Evolutionary conservation across 768 basidiomycete genomes (phyloP), one percentile per base, ranked within the genome.

Genomic region (Filobasidium floriforme): DNA sequence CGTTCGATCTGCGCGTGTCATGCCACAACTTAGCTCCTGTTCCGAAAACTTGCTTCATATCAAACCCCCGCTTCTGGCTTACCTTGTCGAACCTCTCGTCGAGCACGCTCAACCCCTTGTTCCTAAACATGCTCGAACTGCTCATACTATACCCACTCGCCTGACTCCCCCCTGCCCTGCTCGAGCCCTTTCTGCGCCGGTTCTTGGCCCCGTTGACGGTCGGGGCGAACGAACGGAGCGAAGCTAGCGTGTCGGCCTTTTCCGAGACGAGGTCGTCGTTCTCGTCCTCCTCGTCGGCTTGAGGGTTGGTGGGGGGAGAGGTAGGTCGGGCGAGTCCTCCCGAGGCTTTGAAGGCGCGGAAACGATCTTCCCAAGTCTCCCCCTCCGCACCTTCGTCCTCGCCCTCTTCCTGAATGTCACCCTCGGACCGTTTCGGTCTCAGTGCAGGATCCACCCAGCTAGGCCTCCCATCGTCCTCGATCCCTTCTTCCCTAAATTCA

Each of bases 131-230:
- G 15, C 91, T 91, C 2, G 91, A 92, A 72, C 90, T 92, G 77
- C 89, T 94, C 92, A 99, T 97, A 75, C 89, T 90, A 82, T 94
- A 94, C 14, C 90, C 92, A 24, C 90, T 91, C 10, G 90, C 92
- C 69, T 91, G 88, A 60, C 89, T 91, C 0, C 86, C 82, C 2
- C 86, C 87, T 71, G n/a, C 54, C 46, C 12, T 49, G 18, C 18
- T 18, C 86, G 52, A 49, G 0, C 62, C 64, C 69, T 69, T 82
- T 74, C 88, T 81, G 73, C 86, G 84, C 80, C 86, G 85, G 66
- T 82, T 80, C 78, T 86, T 87, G 6, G 88, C 87, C 18, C 91
- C 88, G 59, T 87, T 82, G 64, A 94, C 88, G n/a, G 87, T 85
- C 70, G 92, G 83, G 60, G 81, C 82, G 12, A 88, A 88, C 14